Conservation (phyloP, 2,329 filamentous ascomycete genomes). For the Colletotrichum caudatum region DNA sequence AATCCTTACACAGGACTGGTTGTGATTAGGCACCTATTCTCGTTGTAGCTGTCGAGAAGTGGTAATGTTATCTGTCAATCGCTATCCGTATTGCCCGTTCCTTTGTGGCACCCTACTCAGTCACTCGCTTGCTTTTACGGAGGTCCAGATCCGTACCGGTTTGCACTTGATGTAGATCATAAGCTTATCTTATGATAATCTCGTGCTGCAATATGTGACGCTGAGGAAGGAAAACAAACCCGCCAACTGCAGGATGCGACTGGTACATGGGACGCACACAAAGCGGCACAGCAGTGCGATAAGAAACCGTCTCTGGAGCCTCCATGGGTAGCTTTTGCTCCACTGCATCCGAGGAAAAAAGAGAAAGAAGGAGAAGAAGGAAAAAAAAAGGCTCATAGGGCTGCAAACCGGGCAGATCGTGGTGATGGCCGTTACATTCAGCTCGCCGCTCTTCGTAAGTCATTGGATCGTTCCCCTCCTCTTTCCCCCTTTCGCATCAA, state of each 20-base stretch:
- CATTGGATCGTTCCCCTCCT: not conserved
- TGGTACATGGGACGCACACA: not conserved
- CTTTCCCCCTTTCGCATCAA: not conserved
- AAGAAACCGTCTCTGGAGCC: not conserved
- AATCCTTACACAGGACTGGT: constrained; percentile 10
- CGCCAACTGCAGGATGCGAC: constrained; percentile 12
- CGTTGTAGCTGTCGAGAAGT: not conserved
- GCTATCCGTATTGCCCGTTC: not conserved
- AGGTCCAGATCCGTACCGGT: constrained; percentile 11
- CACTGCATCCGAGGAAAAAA: not conserved
- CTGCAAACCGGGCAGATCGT: constrained; percentile 32
- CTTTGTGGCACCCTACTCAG: not conserved
- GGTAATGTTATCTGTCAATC: not conserved
- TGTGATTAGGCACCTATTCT: constrained; percentile 19
- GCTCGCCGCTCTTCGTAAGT: constrained; percentile 9
- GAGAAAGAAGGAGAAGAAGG: no score
- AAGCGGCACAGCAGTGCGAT: constrained; percentile 21
- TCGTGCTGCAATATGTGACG: constrained; percentile 4
- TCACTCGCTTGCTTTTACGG: not conserved
- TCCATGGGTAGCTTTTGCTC: constrained; percentile 1
- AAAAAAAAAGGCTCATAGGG: not conserved
- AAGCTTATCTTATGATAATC: constrained; percentile 5
- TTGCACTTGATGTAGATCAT: not conserved
- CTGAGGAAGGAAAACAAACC: not conserved
- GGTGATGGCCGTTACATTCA: constrained; percentile 7